Percentiles rank a stretch among this genome's conserved stretches.
Evolutionary conservation across 2,329 filamentous ascomycete species (phyloP).

Genomic region (Curvularia sp.): DNA sequence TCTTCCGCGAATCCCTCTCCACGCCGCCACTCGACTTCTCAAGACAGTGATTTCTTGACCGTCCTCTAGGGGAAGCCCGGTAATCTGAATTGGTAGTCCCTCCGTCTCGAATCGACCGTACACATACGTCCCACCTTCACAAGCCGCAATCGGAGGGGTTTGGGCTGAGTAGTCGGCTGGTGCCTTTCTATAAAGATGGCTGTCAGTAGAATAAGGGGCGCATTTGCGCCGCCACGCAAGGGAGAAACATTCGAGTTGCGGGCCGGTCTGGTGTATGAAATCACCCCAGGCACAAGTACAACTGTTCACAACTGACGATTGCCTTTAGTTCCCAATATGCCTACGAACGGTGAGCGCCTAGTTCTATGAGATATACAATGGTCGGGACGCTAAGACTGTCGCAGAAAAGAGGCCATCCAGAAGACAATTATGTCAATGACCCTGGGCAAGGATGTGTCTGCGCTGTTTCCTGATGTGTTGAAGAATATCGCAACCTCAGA

Average conservation of each 20-base stretch:
- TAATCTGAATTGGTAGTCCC: conserved; percentile 8
- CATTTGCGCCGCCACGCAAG: conserved; percentile 91
- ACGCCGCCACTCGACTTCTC: conserved; percentile 14
- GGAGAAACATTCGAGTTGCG: conserved; percentile 98
- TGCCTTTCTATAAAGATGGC: conserved; percentile 68
- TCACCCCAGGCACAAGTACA: conserved; percentile 11
- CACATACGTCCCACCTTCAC: conserved; percentile 6
- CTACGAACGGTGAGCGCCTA: conserved; percentile 73
- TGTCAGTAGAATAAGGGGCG: conserved; percentile 93
- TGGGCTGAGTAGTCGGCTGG: conserved; percentile 39
- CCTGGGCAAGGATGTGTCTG: conserved; percentile 95
- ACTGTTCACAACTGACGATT: conserved; percentile 44
- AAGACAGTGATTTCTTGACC: background rate
- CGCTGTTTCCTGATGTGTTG: conserved; percentile 93
- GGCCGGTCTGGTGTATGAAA: conserved; percentile 76
- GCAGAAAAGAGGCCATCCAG: conserved; percentile 94
- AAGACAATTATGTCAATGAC: conserved; percentile 99
- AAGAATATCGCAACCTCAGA: conserved; percentile 98
- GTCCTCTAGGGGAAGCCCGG: background rate
- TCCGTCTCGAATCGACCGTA: conserved; percentile 5
- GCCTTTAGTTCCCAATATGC: conserved; percentile 87
- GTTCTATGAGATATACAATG: background rate
- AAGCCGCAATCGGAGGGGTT: conserved; percentile 45
- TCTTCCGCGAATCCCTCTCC: conserved; percentile 18
- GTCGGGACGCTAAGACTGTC: conserved; percentile 43